Conservation (phyloP, 306 rosid species). For the Fragaria nilgerrensis region DNA sequence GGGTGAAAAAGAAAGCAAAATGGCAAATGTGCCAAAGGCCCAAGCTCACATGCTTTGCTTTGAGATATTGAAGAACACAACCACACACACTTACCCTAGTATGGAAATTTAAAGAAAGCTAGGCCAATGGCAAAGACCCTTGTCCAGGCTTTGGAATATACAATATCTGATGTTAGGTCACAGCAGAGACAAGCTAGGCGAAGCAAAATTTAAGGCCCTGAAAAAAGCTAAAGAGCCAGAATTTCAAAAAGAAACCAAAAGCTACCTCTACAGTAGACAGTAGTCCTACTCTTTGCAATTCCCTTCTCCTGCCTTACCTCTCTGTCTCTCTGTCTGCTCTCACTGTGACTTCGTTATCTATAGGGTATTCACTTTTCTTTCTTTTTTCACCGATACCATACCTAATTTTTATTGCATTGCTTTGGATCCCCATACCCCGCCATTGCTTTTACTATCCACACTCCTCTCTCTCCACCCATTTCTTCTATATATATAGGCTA, state of each 20-base stretch:
- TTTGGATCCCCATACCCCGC: conserved; percentile 26
- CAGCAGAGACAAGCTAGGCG: conserved; percentile 29
- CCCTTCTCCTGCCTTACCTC: conserved; percentile 32
- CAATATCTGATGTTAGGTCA: neutral
- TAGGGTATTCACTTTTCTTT: conserved; percentile 20
- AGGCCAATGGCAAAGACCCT: neutral
- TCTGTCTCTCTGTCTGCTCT: conserved; percentile 56
- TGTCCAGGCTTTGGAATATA: conserved; percentile 35
- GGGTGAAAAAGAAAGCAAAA: conserved; percentile 13
- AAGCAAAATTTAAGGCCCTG: conserved; percentile 21
- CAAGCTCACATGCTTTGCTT: neutral
- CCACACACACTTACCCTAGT: neutral
- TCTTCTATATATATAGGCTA: conserved; percentile 34
- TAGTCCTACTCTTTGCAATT: conserved; percentile 13
- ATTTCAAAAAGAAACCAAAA: conserved; percentile 30
- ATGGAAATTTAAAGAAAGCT: neutral
- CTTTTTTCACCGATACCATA: conserved; percentile 23
- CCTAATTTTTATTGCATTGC: conserved; percentile 14
- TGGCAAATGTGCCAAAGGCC: conserved; percentile 1
- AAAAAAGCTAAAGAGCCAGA: conserved; percentile 25
- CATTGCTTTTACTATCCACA: conserved; percentile 22
- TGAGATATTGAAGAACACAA: conserved; percentile 13
- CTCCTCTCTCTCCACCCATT: conserved; percentile 10
- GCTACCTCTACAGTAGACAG: conserved; percentile 10
- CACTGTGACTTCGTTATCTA: conserved; percentile 46